Conservation (phyloP, 1,284 basidiomycete species). For the Malassezia nana region DNA sequence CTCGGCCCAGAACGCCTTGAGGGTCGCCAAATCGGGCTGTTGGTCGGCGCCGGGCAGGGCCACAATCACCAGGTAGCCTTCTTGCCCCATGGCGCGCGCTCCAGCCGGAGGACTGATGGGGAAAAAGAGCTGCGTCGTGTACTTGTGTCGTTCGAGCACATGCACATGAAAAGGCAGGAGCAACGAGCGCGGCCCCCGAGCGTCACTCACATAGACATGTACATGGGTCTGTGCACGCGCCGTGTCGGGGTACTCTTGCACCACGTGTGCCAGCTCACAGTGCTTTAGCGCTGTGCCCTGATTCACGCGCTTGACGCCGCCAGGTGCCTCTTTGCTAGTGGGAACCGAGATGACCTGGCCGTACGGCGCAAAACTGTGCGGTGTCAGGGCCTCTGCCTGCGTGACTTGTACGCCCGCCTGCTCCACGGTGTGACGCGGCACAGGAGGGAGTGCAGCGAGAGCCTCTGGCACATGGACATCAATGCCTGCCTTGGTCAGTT, state of each 20-base stretch:
- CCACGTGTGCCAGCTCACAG: constrained; percentile 22
- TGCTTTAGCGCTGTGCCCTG: constrained; percentile 41
- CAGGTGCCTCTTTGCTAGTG: background rate
- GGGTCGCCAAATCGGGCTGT: constrained; percentile 31
- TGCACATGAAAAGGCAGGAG: constrained; percentile 29
- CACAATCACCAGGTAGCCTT: constrained; percentile 40
- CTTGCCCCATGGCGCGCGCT: constrained; percentile 7
- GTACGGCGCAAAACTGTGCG: constrained; percentile 24
- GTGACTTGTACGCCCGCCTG: constrained; percentile 14
- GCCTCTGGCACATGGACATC: constrained; percentile 16
- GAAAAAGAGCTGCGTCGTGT: constrained; percentile 38
- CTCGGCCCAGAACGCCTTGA: constrained; percentile 28
- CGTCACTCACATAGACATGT: constrained; percentile 36
- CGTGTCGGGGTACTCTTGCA: constrained; percentile 21
- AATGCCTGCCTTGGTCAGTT: constrained; percentile 19
- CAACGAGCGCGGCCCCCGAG: background rate
- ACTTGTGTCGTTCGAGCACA: constrained; percentile 38
- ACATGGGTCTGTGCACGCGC: constrained; percentile 27
- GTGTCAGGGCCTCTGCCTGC: constrained; percentile 11
- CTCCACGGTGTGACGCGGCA: constrained; percentile 18
- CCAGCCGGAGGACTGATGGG: constrained; percentile 21
- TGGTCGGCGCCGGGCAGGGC: constrained; percentile 36
- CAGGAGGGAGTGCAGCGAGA: constrained; percentile 21
- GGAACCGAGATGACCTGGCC: constrained; percentile 36
- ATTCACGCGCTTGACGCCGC: constrained; percentile 31